Conservation (phyloP, 2,329 filamentous ascomycete genomes). For the Aspergillus proliferans region DNA sequence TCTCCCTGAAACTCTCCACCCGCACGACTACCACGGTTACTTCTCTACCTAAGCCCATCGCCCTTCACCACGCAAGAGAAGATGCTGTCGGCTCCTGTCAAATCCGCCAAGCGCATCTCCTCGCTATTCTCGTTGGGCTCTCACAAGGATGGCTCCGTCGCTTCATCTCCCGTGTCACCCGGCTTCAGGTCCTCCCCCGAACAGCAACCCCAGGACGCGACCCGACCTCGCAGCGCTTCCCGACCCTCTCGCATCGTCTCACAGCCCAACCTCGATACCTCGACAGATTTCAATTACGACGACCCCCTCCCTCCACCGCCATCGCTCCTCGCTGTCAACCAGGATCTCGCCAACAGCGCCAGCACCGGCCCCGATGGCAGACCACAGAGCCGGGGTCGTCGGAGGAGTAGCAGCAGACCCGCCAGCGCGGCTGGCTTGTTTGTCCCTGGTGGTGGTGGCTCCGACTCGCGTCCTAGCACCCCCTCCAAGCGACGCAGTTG, state of each 20-base stretch:
- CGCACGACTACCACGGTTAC: no score
- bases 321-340: constrained; percentile 32
- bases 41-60: background rate
- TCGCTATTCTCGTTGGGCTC: constrained; percentile 40
- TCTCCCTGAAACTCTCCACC: no score
- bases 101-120: constrained; percentile 41
- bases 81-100: constrained; percentile 38
- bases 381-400: constrained; percentile 33
- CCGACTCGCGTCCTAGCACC: constrained; percentile 29
- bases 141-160: constrained; percentile 27
- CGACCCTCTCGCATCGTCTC: constrained; percentile 30
- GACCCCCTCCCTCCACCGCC: constrained; percentile 34
- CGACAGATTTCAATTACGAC: constrained; percentile 25
- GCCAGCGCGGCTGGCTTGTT: constrained; percentile 28
- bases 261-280: constrained; percentile 23
- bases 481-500: constrained; percentile 39
- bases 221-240: constrained; percentile 22
- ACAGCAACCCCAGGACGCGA: constrained; percentile 13
- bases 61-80: background rate
- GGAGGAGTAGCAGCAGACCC: constrained; percentile 26
- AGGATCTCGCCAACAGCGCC: constrained; percentile 29
- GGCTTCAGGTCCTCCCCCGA: constrained; percentile 16
- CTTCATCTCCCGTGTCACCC: constrained; percentile 23
- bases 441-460: constrained; percentile 26
- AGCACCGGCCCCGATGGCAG: constrained; percentile 23